Conservation (phyloP, 169 alveolate species). For the Plasmodium cynomolgi region DNA sequence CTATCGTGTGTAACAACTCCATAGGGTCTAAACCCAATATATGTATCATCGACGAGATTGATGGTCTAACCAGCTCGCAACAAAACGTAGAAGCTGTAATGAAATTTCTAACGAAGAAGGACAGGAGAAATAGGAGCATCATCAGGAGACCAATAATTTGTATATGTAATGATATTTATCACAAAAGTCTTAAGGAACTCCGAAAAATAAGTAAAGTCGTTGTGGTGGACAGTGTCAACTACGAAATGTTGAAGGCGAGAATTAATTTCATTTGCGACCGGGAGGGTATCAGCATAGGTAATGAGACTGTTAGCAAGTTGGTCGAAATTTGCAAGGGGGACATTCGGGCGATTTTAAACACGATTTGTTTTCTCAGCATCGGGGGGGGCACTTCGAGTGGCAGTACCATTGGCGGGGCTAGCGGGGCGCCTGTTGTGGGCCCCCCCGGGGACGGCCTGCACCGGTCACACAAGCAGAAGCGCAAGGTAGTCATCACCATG, state of each 20-base stretch:
- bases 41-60: slow-evolving; percentile 96
- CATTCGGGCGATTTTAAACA: slow-evolving; percentile 75
- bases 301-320: slow-evolving; percentile 77
- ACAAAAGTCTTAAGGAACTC: slow-evolving; percentile 82
- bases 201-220: slow-evolving; percentile 83
- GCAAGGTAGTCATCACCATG: neutral
- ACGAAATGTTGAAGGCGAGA: slow-evolving; percentile 73
- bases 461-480: neutral
- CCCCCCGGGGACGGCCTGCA: slow-evolving; percentile 28
- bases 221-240: slow-evolving; percentile 79
- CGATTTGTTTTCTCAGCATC: slow-evolving; percentile 57
- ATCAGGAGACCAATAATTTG: slow-evolving; percentile 95
- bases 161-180: slow-evolving; percentile 94
- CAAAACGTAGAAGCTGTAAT: slow-evolving; percentile 72
- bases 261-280: slow-evolving; percentile 77
- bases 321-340: slow-evolving; percentile 79
- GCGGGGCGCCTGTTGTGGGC: neutral
- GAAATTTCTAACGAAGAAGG: slow-evolving; percentile 73
- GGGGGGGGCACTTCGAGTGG: neutral
- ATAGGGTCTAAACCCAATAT: slow-evolving; percentile 83
- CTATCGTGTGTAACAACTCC: slow-evolving; percentile 81
- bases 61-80: slow-evolving; percentile 96
- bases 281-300: slow-evolving; percentile 76
- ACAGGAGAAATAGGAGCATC: slow-evolving; percentile 40
- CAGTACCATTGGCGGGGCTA: slow-evolving; percentile 44